Evolutionary conservation across 2,329 filamentous ascomycete species (phyloP).

Genomic region (Pezicula rhizophila): DNA sequence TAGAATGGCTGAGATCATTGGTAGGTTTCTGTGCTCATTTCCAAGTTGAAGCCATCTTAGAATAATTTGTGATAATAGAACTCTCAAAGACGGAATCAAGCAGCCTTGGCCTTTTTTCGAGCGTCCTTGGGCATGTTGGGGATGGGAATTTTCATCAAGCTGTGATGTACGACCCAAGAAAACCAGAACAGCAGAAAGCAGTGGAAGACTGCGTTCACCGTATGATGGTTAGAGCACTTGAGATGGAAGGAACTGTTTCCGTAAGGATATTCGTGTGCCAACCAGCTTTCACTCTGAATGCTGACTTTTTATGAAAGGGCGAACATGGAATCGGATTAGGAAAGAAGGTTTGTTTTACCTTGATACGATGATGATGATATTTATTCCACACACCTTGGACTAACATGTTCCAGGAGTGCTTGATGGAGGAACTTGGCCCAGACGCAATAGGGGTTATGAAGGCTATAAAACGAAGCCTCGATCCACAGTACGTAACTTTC

Average conservation of each 20-base stretch:
- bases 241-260: conserved; percentile 90
- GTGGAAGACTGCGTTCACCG: conserved; percentile 76
- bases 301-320: conserved; percentile 38
- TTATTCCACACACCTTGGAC: no score
- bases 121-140: conserved; percentile 80
- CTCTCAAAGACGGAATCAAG: conserved; percentile 82
- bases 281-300: conserved; percentile 5
- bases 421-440: conserved; percentile 70
- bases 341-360: conserved; percentile 56
- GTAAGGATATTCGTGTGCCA: conserved; percentile 18
- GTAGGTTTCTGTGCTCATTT: no score
- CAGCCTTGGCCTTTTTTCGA: conserved; percentile 74
- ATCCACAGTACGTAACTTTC: conserved; percentile 75
- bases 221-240: conserved; percentile 79
- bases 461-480: conserved; percentile 69
- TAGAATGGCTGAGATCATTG: conserved; percentile 64
- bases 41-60: neutral
- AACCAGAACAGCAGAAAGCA: conserved; percentile 62
- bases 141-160: conserved; percentile 91
- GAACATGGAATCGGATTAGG: conserved; percentile 81
- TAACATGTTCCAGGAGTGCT: conserved; percentile 34
- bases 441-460: conserved; percentile 80
- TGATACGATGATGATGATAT: no score
- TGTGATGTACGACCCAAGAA: conserved; percentile 76
- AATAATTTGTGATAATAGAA: no score